A percentile compares a stretch with the other conserved stretches of the same genome.
phyloP scores from a whole-genome alignment of 495 filamentous ascomycete species.

The Melanomma pulvis-pyrius region DNA sequence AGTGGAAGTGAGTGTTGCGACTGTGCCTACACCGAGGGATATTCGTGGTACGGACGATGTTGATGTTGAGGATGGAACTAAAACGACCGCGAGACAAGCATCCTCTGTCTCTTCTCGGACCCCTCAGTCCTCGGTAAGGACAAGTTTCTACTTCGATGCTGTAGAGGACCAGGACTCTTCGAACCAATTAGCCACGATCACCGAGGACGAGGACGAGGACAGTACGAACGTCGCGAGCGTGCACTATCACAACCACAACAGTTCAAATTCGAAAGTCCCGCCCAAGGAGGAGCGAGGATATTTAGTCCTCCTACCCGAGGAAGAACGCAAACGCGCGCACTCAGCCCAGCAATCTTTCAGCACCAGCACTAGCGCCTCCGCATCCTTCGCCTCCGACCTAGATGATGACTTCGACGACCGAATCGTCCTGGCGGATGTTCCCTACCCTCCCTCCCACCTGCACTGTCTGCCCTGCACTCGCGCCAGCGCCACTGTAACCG shows the following conservation, averaged over 20 bases:
- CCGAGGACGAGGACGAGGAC: background rate
- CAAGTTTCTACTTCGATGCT: background rate
- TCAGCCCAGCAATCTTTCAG: background rate
- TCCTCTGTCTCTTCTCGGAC: background rate
- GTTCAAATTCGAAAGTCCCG: too few species aligned
- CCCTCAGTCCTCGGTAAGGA: background rate
- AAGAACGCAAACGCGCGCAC: background rate
- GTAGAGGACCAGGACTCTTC: background rate
- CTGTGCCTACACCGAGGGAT: too few species aligned
- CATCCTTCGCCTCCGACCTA: too few species aligned
- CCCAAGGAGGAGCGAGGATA: too few species aligned
- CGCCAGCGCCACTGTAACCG: background rate
- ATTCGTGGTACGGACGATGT: too few species aligned
- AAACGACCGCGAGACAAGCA: background rate
- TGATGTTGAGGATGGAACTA: too few species aligned
- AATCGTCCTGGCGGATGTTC: background rate
- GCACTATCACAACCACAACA: too few species aligned
- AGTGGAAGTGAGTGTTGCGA: too few species aligned
- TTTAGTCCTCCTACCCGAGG: background rate
- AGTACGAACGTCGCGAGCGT: background rate
- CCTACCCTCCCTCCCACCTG: background rate
- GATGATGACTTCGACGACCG: background rate
- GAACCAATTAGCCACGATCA: background rate
- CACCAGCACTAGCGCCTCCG: too few species aligned
- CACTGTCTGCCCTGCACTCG: slow-evolving; percentile 1